Evolutionary conservation across 805 yeast species (phyloP).

Genomic region (Lipomyces spencermartinsiae): DNA sequence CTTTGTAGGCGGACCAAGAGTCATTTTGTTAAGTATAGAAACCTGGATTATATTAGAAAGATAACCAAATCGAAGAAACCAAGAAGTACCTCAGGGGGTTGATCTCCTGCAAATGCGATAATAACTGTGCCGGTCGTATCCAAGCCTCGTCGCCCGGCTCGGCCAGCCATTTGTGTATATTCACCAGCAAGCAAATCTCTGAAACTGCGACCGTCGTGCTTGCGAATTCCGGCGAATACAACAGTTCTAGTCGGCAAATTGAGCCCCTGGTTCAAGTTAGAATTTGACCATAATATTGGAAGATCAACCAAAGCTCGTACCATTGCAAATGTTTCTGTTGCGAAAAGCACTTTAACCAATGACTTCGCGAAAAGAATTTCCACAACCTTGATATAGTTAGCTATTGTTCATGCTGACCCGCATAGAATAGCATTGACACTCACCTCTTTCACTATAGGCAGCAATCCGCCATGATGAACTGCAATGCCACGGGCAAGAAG

Average conservation of each 20-base stretch:
- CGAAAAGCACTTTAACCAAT: constrained; percentile 86
- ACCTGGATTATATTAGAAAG: neutral
- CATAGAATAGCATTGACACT: neutral
- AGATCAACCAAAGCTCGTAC: constrained; percentile 8
- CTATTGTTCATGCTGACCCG: neutral
- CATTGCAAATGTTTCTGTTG: constrained; percentile 99
- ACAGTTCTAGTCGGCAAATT: constrained; percentile 97
- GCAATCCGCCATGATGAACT: constrained; percentile 91
- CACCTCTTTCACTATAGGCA: constrained; percentile 87
- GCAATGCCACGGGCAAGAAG: constrained; percentile 90
- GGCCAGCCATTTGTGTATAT: constrained; percentile 98
- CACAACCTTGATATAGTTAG: constrained; percentile 53
- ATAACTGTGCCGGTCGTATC: constrained; percentile 95
- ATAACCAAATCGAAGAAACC: neutral
- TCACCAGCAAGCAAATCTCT: constrained; percentile 92
- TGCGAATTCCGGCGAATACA: constrained; percentile 80
- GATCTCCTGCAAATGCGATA: constrained; percentile 66
- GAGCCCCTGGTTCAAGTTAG: constrained; percentile 57
- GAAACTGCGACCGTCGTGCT: constrained; percentile 87
- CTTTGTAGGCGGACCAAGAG: constrained; percentile 88
- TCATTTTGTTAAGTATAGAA: constrained; percentile 68
- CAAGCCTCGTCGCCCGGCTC: constrained; percentile 97
- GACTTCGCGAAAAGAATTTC: constrained; percentile 90
- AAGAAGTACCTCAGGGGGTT: constrained; percentile 41
- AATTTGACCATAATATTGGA: neutral